These are phyloP conservation scores for Xylaria sp. DNA, from an alignment of 2,329 filamentous ascomycete species.

Conservation along the genomic window DNA sequence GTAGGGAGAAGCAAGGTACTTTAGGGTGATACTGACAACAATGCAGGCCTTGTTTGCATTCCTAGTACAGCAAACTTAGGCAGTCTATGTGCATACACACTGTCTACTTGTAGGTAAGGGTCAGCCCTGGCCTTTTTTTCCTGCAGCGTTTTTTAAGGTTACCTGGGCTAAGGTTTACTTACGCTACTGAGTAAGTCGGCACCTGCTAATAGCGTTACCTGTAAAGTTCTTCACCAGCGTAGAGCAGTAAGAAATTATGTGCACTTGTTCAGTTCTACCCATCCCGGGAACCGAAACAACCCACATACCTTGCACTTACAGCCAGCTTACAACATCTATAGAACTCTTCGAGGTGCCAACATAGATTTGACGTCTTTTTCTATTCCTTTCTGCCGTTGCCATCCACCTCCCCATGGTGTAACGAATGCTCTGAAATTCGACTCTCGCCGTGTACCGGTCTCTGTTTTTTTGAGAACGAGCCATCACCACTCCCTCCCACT, in stretches of 20 bases:
- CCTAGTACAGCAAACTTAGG: neutral
- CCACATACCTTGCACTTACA: conserved; percentile 1
- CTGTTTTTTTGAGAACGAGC: neutral
- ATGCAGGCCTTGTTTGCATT: no score
- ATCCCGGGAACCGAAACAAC: conserved; percentile 16
- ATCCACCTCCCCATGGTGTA: neutral
- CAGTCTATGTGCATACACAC: neutral
- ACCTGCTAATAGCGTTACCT: no score
- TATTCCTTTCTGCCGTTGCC: conserved; percentile 1
- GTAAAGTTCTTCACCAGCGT: neutral
- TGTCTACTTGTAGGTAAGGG: neutral
- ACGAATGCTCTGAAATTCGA: neutral
- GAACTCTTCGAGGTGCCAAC: conserved; percentile 1
- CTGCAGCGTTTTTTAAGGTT: neutral
- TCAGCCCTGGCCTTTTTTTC: neutral
- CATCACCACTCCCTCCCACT: neutral
- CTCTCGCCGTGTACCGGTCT: neutral
- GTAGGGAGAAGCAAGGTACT: neutral
- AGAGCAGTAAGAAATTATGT: no score
- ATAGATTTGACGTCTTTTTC: conserved; percentile 20
- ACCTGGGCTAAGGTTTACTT: neutral
- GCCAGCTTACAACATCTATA: conserved; percentile 32
- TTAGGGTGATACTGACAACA: neutral
- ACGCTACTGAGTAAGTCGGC: neutral
- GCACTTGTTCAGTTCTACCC: conserved; percentile 10